Evolutionary conservation across 2,329 filamentous ascomycete species (phyloP), one percentile per base, ranked within the genome.

Genomic region (Lachnellula hyalina): DNA sequence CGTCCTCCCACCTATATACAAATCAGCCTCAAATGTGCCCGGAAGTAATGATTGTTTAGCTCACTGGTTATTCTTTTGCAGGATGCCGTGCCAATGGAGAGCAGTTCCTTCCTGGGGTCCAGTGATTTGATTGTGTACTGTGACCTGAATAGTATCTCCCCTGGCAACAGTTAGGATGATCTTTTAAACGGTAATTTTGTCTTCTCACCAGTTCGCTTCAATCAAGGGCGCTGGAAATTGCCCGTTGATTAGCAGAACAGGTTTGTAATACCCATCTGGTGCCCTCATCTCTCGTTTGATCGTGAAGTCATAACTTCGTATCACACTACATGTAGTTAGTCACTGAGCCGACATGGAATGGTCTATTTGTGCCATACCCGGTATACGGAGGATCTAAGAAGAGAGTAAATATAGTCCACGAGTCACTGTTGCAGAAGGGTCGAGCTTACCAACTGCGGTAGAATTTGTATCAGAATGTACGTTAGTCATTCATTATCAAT

Each of bases 61-160:
- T 46, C 48, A 61, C 57, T 57, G 64, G 8, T 58, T 62, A 2
- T 19, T 54, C 47, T 63, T 68, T 61, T 82, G 76, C 35, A 76
- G 71, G 47, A 82, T 58, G 25, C 77, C 80, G 77, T 78, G 36
- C 73, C 72, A 55, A 74, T 82, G 58, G 61, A 63, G 68, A 61
- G 71, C 68, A 63, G 60, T 73, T 8, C 68, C 64, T 56, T 72
- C 66, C 36, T 61, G 52, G 19, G 62, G 62, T 28, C 65, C 69
- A 11, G 73, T 79, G 11, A 90, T 80, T 49, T 83, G 79, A 70
- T 94, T 94, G 70, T 82, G 78, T 53, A 92, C 78, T 32, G 83
- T 84, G 40, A 90, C 81, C 52, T 87, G 73, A 49, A 84, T 77
- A 2, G 54, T 65, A 51, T 73, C 71, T 8, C 69, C 70, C 63